These are phyloP conservation scores for Ceratorhiza oryzae-sativae DNA, from an alignment of 1,284 basidiomycete species.

Conservation along the genomic window DNA sequence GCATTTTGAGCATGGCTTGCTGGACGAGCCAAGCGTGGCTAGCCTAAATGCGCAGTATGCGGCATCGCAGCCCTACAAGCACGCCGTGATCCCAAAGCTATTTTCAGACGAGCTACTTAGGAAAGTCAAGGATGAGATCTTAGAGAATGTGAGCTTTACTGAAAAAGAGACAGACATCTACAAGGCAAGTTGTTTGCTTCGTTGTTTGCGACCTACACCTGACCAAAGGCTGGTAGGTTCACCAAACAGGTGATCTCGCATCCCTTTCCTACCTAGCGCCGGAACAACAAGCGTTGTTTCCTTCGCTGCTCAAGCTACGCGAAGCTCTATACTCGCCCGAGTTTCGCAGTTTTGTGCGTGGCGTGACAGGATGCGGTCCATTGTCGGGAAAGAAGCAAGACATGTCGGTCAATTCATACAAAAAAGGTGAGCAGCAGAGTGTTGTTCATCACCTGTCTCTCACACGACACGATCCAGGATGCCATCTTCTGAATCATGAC, in stretches of 20 bases:
- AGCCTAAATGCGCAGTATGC: slow-evolving; percentile 65
- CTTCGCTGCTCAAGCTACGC: slow-evolving; percentile 80
- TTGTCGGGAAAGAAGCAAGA: slow-evolving; percentile 93
- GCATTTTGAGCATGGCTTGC: slow-evolving; percentile 61
- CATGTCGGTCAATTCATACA: slow-evolving; percentile 95
- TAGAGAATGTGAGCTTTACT: slow-evolving; percentile 87
- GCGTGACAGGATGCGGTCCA: slow-evolving; percentile 92
- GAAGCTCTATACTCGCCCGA: slow-evolving; percentile 89
- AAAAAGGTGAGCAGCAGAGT: slow-evolving; percentile 56
- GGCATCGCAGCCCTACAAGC: slow-evolving; percentile 77
- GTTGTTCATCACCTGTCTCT: background rate
- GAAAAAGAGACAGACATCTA: slow-evolving; percentile 99
- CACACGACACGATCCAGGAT: slow-evolving; percentile 62
- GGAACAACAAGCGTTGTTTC: slow-evolving; percentile 78
- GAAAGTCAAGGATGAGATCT: slow-evolving; percentile 80
- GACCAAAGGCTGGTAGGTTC: slow-evolving; percentile 66
- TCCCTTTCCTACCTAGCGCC: slow-evolving; percentile 86
- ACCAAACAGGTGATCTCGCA: slow-evolving; percentile 96
- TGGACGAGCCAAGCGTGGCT: slow-evolving; percentile 64
- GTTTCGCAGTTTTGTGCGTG: slow-evolving; percentile 85
- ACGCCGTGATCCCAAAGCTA: slow-evolving; percentile 81
- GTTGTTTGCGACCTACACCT: background rate
- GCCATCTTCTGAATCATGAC: slow-evolving; percentile 96
- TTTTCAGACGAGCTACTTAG: slow-evolving; percentile 84
- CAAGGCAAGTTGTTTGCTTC: slow-evolving; percentile 65